phyloP scores from a whole-genome alignment of 495 filamentous ascomycete species.

The Penicillium taxi region DNA sequence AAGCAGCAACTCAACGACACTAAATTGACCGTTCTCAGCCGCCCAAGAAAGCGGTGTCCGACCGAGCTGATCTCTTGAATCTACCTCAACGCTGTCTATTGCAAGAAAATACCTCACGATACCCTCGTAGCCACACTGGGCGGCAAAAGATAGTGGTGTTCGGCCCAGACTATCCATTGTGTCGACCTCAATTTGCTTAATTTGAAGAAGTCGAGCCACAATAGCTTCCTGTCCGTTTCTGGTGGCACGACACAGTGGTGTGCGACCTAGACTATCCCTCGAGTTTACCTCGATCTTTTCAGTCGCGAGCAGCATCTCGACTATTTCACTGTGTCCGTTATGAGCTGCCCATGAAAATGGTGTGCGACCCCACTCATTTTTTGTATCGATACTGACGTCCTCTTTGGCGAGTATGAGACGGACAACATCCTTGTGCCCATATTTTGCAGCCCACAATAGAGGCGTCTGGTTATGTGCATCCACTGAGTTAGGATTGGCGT shows the following conservation, averaged over 20 bases:
- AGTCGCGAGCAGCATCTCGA: background rate
- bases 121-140: too few species aligned
- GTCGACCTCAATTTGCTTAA: too few species aligned
- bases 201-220: background rate
- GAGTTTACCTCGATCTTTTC: background rate
- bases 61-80: background rate
- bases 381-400: background rate
- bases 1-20: background rate
- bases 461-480: background rate
- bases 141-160: too few species aligned
- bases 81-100: conserved; percentile 1
- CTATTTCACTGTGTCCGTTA: background rate
- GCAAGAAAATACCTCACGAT: too few species aligned
- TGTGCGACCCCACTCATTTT: background rate
- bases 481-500: background rate
- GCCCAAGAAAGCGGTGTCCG: conserved; percentile 1
- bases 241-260: background rate
- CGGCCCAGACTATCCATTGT: too few species aligned
- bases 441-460: background rate
- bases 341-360: background rate
- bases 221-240: background rate
- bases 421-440: background rate
- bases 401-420: background rate
- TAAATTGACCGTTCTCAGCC: background rate
- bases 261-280: background rate